phyloP scores from a whole-genome alignment of 768 basidiomycete genomes.

The Postia placenta region DNA sequence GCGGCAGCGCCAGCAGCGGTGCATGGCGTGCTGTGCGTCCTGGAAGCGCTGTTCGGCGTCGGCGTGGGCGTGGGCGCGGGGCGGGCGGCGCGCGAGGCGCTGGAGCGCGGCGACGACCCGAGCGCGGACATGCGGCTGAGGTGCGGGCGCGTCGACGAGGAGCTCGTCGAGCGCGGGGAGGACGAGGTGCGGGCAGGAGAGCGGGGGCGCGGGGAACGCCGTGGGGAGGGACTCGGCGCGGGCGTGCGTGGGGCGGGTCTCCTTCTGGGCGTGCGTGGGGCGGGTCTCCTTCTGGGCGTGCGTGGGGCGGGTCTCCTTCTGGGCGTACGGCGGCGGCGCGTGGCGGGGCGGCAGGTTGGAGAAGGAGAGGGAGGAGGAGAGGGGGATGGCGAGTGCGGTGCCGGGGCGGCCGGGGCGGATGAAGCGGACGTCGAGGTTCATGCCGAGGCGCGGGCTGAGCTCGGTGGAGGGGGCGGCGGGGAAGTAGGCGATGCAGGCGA shows the following conservation, averaged over 20 bases:
- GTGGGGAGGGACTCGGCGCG: neutral
- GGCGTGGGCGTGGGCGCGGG: neutral
- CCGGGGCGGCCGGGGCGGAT: constrained; percentile 1
- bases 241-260: neutral
- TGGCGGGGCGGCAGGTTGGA: neutral
- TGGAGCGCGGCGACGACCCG: neutral
- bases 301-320: too few relatives aligned
- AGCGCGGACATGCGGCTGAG: neutral
- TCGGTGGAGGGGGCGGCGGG: neutral
- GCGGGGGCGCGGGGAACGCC: neutral
- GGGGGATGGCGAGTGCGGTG: neutral
- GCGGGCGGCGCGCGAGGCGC: neutral
- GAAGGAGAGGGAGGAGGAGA: neutral
- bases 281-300: neutral
- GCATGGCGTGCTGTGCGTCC: neutral
- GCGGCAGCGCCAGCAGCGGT: constrained; percentile 1
- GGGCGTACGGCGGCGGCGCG: too few relatives aligned
- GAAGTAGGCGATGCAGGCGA: neutral
- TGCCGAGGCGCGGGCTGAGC: neutral
- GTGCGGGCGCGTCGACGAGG: neutral
- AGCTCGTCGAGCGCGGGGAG: neutral
- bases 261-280: neutral
- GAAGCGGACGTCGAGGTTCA: neutral
- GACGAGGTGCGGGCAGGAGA: neutral
- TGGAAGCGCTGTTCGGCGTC: constrained; percentile 3